These are phyloP conservation scores for Zhuliangozyma blackwelliae DNA, from an alignment of 1,139 yeast genomes.

Conservation along the genomic window DNA sequence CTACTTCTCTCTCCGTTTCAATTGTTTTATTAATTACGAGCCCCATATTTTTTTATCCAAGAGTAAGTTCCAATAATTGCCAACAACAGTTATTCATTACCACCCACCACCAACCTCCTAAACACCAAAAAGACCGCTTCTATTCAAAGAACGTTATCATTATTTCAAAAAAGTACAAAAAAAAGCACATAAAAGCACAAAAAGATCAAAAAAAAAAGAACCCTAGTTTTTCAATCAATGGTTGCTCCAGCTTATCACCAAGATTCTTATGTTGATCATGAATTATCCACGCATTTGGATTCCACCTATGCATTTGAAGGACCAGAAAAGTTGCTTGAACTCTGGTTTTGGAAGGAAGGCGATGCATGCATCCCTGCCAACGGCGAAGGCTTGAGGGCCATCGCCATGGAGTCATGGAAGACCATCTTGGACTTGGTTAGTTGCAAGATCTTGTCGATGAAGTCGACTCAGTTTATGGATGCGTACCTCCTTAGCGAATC, in stretches of 20 bases:
- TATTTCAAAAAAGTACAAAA: too few relatives aligned
- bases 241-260: conserved; percentile 43
- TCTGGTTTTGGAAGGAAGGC: conserved; percentile 64
- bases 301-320: conserved; percentile 94
- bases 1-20: conserved; percentile 50
- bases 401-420: conserved; percentile 69
- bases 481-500: conserved; percentile 89
- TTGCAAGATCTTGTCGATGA: conserved; percentile 84
- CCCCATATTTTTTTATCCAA: conserved; percentile 16
- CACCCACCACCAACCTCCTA: conserved; percentile 30
- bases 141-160: too few relatives aligned
- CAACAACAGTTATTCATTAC: too few relatives aligned
- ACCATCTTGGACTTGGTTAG: conserved; percentile 72
- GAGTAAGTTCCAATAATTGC: conserved; percentile 39
- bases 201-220: conserved; percentile 4
- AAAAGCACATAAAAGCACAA: too few relatives aligned
- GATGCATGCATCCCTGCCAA: conserved; percentile 34
- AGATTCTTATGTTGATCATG: conserved; percentile 67
- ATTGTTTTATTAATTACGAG: conserved; percentile 11
- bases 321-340: conserved; percentile 87
- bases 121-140: conserved; percentile 17
- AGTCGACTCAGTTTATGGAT: conserved; percentile 62
- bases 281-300: conserved; percentile 73
- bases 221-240: conserved; percentile 16
- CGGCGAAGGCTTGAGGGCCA: conserved; percentile 53